phyloP scores from a whole-genome alignment of 352 stramenopile genomes.

The Pythium coloratum region DNA sequence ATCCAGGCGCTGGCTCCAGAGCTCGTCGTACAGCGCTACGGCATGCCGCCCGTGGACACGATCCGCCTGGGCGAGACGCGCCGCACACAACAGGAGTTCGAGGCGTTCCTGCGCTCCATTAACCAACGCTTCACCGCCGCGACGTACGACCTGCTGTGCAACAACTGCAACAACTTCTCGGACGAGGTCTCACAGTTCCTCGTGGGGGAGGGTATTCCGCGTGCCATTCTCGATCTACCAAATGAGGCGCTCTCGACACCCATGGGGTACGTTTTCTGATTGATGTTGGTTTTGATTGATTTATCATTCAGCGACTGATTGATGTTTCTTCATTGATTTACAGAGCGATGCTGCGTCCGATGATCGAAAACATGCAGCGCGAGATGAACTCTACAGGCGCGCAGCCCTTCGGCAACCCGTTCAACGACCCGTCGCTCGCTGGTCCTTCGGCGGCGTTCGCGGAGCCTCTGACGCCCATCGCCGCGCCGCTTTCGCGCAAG shows the following conservation, averaged over 20 bases:
- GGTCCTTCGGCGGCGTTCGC: constrained; percentile 11
- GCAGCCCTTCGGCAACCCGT: constrained; percentile 67
- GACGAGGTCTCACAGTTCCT: constrained; percentile 90
- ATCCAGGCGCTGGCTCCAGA: constrained; percentile 84
- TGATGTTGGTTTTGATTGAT: constrained; percentile 4
- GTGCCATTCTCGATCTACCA: constrained; percentile 89
- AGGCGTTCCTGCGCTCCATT: constrained; percentile 80
- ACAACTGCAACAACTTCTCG: constrained; percentile 98
- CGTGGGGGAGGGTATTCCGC: constrained; percentile 85
- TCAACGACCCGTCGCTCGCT: constrained; percentile 59
- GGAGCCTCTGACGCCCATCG: constrained; percentile 2
- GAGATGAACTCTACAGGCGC: constrained; percentile 60
- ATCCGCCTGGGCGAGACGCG: constrained; percentile 80
- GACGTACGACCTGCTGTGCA: constrained; percentile 93
- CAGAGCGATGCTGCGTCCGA: constrained; percentile 77
- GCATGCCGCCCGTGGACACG: constrained; percentile 86
- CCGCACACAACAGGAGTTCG: constrained; percentile 69
- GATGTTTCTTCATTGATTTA: background rate
- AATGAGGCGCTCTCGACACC: constrained; percentile 87
- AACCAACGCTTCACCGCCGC: constrained; percentile 81
- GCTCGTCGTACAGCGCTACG: constrained; percentile 73
- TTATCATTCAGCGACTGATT: background rate
- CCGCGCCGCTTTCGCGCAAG: constrained; percentile 34
- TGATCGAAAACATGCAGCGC: constrained; percentile 84
- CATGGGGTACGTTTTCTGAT: constrained; percentile 65